phyloP scores from a whole-genome alignment of 169 alveolate genomes.

The Amoebophrya sp. region DNA sequence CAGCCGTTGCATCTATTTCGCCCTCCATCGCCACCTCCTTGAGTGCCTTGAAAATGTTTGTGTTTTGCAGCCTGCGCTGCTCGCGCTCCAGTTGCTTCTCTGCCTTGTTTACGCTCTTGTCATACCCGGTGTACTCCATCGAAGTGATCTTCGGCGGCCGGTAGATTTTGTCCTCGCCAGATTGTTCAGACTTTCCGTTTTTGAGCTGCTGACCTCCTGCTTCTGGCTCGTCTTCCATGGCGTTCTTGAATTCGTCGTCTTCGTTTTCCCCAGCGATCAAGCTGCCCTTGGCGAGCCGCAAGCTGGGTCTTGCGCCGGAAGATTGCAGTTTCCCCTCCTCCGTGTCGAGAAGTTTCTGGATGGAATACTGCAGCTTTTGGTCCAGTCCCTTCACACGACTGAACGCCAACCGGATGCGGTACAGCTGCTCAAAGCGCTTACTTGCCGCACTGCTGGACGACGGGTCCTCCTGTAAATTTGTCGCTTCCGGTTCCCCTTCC shows the following conservation, averaged over 20 bases:
- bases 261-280: too few species aligned
- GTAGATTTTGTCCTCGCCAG: not conserved
- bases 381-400: not conserved
- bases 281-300: not conserved
- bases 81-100: not conserved
- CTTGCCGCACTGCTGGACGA: too few species aligned
- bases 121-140: not conserved
- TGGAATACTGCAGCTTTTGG: not conserved
- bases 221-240: too few species aligned
- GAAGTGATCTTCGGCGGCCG: not conserved
- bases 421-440: not conserved
- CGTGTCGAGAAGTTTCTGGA: not conserved
- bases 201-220: too few species aligned
- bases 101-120: not conserved
- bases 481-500: too few species aligned
- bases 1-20: not conserved
- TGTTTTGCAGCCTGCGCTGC: not conserved
- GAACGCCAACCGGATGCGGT: not conserved
- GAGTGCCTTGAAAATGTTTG: not conserved
- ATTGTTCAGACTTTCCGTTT: too few species aligned
- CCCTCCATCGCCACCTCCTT: not conserved
- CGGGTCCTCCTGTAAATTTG: too few species aligned
- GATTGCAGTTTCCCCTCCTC: not conserved
- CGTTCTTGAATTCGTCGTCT: too few species aligned
- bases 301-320: not conserved